Evolutionary conservation across 768 basidiomycete species (phyloP).

Genomic region (Phlebiopsis gigantea): DNA sequence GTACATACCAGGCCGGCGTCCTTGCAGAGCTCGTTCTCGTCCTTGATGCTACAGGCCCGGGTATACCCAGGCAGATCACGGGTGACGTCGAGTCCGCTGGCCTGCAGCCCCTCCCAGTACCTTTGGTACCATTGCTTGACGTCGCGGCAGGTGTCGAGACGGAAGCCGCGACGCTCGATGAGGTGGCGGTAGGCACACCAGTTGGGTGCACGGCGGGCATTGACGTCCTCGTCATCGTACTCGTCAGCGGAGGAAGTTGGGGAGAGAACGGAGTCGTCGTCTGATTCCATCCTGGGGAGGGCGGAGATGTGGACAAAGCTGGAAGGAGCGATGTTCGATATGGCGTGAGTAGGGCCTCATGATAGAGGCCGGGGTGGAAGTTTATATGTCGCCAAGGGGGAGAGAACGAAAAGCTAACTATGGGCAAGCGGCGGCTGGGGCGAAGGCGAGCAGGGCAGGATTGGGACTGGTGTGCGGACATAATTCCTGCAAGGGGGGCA

Average conservation of each 20-base stretch:
- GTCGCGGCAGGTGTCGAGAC: slow-evolving; percentile 64
- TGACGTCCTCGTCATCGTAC: slow-evolving; percentile 46
- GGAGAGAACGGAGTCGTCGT: slow-evolving; percentile 20
- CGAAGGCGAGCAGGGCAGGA: slow-evolving; percentile 1
- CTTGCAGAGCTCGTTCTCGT: slow-evolving; percentile 60
- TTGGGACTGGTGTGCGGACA: slow-evolving; percentile 8
- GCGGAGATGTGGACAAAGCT: slow-evolving; percentile 5
- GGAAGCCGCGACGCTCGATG: slow-evolving; percentile 48
- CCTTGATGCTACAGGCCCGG: slow-evolving; percentile 28
- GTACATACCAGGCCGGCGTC: slow-evolving; percentile 64
- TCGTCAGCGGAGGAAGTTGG: slow-evolving; percentile 44
- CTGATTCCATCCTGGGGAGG: slow-evolving; percentile 10
- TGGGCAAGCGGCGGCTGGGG: slow-evolving; percentile 9
- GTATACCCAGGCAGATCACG: slow-evolving; percentile 29
- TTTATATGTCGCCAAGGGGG: slow-evolving; percentile 10
- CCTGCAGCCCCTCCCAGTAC: slow-evolving; percentile 23
- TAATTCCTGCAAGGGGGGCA: slow-evolving; percentile 11
- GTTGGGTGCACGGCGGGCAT: slow-evolving; percentile 52
- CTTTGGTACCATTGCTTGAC: slow-evolving; percentile 53
- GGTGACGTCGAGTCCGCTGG: slow-evolving; percentile 13
- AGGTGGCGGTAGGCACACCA: slow-evolving; percentile 53
- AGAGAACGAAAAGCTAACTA: slow-evolving; percentile 8
- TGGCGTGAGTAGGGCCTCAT: slow-evolving; percentile 5
- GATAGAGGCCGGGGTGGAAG: slow-evolving; percentile 11
- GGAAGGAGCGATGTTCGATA: slow-evolving; percentile 1